Base-by-base conservation (phyloP, 768 basidiomycete species). In the Mycena crocata region DNA sequence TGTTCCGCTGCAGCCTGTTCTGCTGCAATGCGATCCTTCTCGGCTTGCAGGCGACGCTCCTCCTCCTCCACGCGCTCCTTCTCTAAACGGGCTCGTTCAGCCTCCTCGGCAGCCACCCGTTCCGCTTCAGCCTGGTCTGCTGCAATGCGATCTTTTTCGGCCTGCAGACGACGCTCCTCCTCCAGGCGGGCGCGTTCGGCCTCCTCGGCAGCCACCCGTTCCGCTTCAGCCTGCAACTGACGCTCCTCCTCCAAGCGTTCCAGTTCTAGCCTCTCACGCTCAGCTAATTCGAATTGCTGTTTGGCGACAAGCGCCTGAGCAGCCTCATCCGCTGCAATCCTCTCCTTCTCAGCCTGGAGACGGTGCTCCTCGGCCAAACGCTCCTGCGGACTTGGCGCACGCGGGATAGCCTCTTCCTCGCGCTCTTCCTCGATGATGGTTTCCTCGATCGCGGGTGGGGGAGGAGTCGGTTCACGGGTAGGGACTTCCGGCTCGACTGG, bases 281-380 rank as follows among this genome's bases (percentile, higher is more conserved):
- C 44, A 12, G 58, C 64, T 6, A 15, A 28, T 30, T 66, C 64
- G 4, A 37, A 57, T n/a, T 58, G 26, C 24, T 63, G 52, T 5
- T 19, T 26, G 7, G 49, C 55, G 8, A 57, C 21, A 35, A 39
- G 49, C 13, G 31, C 57, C 13, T 31, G n/a, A 24, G 51, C 57
- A n/a, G 40, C 64, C 30, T 66, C 64, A 32, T 66, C 64, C 5
- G 48, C 57, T 23, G 63, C 63, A 30, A 62, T 28, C 6, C 54
- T 54, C n/a, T 34, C 59, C 28, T 35, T 13, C n/a, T 66, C 64
- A 12, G 62, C 62, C 35, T 63, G 54, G 13, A 42, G n/a, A n/a
- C 35, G 2, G 44, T 46, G 24, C 35, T 52, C 51, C 28, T 62
- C 45, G 23, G 21, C 52, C 35, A 31, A 30, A 13, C 14, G 39